Evolutionary conservation across 805 yeast species (phyloP).

Genomic region (Kregervanrija delftensis): DNA sequence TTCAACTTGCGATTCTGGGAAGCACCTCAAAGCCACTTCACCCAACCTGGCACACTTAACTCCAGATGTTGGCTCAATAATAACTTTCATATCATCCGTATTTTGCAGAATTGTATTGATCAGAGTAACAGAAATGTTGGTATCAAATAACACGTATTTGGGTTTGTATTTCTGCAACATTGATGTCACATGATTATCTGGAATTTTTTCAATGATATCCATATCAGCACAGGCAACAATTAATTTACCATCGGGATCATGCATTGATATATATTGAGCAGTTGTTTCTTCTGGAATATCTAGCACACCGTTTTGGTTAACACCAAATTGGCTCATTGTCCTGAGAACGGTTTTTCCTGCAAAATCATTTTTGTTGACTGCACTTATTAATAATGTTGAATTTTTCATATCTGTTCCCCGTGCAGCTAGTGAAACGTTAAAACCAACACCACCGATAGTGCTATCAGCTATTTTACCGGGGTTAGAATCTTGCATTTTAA

Average conservation of each 20-base stretch:
- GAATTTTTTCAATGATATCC: slow-evolving; percentile 53
- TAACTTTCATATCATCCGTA: slow-evolving; percentile 25
- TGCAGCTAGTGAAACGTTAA: slow-evolving; percentile 62
- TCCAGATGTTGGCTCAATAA: slow-evolving; percentile 75
- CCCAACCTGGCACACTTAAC: slow-evolving; percentile 52
- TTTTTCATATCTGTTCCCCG: slow-evolving; percentile 23
- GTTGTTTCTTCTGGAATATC: slow-evolving; percentile 30
- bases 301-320: slow-evolving; percentile 36
- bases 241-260: slow-evolving; percentile 53
- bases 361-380: slow-evolving; percentile 49
- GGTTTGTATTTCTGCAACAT: slow-evolving; percentile 41
- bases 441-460: slow-evolving; percentile 80
- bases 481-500: slow-evolving; percentile 54
- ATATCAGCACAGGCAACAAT: slow-evolving; percentile 80
- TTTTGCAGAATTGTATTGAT: slow-evolving; percentile 31
- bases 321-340: slow-evolving; percentile 20
- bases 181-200: slow-evolving; percentile 33
- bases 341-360: slow-evolving; percentile 38
- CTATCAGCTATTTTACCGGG: slow-evolving; percentile 50
- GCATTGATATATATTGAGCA: slow-evolving; percentile 70
- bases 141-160: slow-evolving; percentile 51
- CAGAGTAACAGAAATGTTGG: slow-evolving; percentile 48
- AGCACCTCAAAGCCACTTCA: slow-evolving; percentile 30
- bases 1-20: slow-evolving; percentile 39
- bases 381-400: slow-evolving; percentile 39